Base-by-base conservation (phyloP, 228 moss, liverwort and hornwort genomes). In the Sphagnum fallax region DNA sequence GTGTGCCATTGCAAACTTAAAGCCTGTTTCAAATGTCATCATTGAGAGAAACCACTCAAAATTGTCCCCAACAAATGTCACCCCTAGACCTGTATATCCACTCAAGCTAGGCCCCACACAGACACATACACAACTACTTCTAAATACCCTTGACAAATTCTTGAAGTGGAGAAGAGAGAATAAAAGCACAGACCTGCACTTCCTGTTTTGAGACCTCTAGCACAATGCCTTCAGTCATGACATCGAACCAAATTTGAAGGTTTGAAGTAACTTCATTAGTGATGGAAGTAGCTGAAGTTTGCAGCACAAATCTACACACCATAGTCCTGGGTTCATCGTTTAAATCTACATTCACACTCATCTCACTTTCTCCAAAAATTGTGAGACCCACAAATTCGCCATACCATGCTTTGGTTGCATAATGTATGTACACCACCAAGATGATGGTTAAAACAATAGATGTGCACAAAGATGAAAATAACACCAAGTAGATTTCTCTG, bases 341-440 rank as follows among this genome's bases (percentile, higher is more conserved):
- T 60, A 98, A 77, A 71, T 88, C 82, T 61, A 88, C 80, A 55
- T 91, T 89, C 57, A 89, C 94, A 70, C 93, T 92, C 59, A 98
- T 90, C 80, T 98, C 94, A 76, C 94, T 98, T 49, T 88, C 90
- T 63, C 98, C 98, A 75, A 98, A 93, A 69, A 98, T 84, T 73
- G 94, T 84, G 93, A 98, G 90, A 53, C 94, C 92, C 63, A 98
- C 75, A 58, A 98, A 88, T 76, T 98, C 93, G 49, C 98, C 98
- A 75, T 98, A 98, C 98, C 98, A 98, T 53, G 98, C 91, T 80
- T 85, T 98, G 70, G 98, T 90, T n/a, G 98, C 84, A 75, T 98
- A 98, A 70, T 92, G 94, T 52, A 93, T 85, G 94, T 98, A 79
- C 67, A 32, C 32, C 32, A 32, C 32, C 32, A 32, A 32, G 32